Evolutionary conservation across 192 early-diverging fungal species (phyloP).

Genomic region (Backusella parvicylindrica): DNA sequence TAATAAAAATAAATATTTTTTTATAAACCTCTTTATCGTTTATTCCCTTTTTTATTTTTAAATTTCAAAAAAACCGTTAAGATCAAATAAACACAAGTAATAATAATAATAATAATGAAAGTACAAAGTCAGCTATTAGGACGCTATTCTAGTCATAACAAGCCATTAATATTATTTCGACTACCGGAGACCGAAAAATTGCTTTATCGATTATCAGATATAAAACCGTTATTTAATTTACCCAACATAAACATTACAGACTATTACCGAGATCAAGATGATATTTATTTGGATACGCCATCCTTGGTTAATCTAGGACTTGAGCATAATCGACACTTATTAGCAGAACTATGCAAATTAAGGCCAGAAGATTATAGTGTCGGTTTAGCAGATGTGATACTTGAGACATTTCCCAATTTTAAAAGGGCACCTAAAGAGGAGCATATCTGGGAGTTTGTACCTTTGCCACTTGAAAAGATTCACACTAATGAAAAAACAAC

Average conservation of each 20-base stretch:
- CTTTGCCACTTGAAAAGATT: background rate
- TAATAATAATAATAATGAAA: background rate
- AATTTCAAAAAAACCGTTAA: no score
- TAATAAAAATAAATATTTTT: no score
- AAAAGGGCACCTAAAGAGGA: constrained; percentile 13
- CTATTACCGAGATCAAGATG: constrained; percentile 19
- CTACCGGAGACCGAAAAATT: background rate
- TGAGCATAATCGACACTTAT: constrained; percentile 18
- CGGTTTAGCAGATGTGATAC: constrained; percentile 8
- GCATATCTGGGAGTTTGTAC: constrained; percentile 7
- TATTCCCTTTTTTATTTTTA: no score
- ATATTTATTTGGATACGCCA: constrained; percentile 27
- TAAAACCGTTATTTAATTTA: constrained; percentile 1
- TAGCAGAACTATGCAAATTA: constrained; percentile 36
- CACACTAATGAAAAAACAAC: background rate
- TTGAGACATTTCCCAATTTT: constrained; percentile 10
- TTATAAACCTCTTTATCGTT: no score
- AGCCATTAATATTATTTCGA: constrained; percentile 1
- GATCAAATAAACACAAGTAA: no score
- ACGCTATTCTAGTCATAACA: background rate
- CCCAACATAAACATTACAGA: background rate
- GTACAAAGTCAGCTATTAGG: background rate
- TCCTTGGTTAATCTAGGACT: constrained; percentile 28
- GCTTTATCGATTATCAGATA: constrained; percentile 4
- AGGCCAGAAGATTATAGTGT: constrained; percentile 12